Evolutionary conservation across 257 asterid genomes (phyloP), one percentile per base, ranked within the genome.

Genomic region (Solanum ossicruentum): DNA sequence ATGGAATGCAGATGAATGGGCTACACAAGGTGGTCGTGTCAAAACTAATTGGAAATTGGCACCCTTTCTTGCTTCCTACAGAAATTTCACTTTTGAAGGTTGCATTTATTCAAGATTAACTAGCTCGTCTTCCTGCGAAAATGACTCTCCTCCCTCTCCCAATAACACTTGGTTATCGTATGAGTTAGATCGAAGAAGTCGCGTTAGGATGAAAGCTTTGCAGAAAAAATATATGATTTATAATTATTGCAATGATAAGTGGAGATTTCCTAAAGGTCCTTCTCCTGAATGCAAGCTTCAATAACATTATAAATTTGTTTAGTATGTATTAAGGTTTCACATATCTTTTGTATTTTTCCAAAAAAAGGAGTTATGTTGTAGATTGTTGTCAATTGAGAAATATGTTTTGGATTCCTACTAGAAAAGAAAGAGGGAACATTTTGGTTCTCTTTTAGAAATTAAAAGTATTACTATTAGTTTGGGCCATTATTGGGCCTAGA

Each of bases 1-100:
- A 12, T 95, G 98, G 98, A 90, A 95, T 15, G 98, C 97, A 0
- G 98, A 94, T 16, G 95, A 88, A 0, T 94, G 98, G 97, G 97
- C 98, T 15, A 92, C 98, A 4, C 98, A 94, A 26, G 91, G 89
- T n/a, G 98, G 98, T 5, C 88, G 73, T 8, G 91, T 95, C 4
- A 93, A 92, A 86, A 95, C 97, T 0, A 88, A 93, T 26, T 95
- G 98, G 98, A 87, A 88, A 0, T 67, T 93, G 45, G 98, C 98
- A 16, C 98, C 98, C 0, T 95, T 95, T 82, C 81, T 86, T 0
- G 98, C 98, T 39, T 84, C 94, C 1, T 95, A 95, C 86, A 70
- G 90, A 82, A 93, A 92, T 43, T 95, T 87, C 87, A 86, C 89
- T 0, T 72, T 88, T 0, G 87, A 89, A 10, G 98, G 89, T 2